These are phyloP conservation scores for Aspergillus luchuensis DNA, from an alignment of 2,329 filamentous ascomycete genomes.

Conservation along the genomic window DNA sequence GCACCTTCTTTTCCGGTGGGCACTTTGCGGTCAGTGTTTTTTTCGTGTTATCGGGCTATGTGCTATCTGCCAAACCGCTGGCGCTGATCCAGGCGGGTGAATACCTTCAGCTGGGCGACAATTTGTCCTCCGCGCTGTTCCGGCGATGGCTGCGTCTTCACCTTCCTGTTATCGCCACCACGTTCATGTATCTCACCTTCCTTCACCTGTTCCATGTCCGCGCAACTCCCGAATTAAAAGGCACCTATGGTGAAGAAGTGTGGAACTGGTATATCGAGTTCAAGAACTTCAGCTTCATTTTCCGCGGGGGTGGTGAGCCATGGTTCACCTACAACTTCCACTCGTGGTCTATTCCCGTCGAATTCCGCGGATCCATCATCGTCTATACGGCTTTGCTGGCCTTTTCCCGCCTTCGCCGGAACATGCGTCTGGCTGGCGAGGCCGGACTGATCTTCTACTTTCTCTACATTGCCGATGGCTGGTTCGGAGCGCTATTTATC, in stretches of 20 bases:
- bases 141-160: constrained; percentile 55
- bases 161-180: constrained; percentile 57
- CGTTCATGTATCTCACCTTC: constrained; percentile 55
- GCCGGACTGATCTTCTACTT: constrained; percentile 63
- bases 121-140: constrained; percentile 53
- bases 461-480: constrained; percentile 67
- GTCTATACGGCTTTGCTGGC: constrained; percentile 62
- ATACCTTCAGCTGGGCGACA: constrained; percentile 43
- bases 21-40: constrained; percentile 61
- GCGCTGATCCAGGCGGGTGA: constrained; percentile 47
- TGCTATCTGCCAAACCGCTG: constrained; percentile 53
- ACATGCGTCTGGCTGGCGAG: constrained; percentile 58
- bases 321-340: constrained; percentile 63
- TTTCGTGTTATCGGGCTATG: constrained; percentile 57
- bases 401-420: constrained; percentile 57
- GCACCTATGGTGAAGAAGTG: constrained; percentile 52
- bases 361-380: constrained; percentile 65
- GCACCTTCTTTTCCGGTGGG: constrained; percentile 63
- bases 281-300: constrained; percentile 71
- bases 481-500: constrained; percentile 62
- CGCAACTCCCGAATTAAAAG: constrained; percentile 43
- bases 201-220: constrained; percentile 58
- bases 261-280: constrained; percentile 58
- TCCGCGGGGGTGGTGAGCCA: constrained; percentile 58
- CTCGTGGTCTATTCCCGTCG: constrained; percentile 65